Evolutionary conservation across 495 filamentous ascomycete species (phyloP).

Genomic region (Penicillium daleae): DNA sequence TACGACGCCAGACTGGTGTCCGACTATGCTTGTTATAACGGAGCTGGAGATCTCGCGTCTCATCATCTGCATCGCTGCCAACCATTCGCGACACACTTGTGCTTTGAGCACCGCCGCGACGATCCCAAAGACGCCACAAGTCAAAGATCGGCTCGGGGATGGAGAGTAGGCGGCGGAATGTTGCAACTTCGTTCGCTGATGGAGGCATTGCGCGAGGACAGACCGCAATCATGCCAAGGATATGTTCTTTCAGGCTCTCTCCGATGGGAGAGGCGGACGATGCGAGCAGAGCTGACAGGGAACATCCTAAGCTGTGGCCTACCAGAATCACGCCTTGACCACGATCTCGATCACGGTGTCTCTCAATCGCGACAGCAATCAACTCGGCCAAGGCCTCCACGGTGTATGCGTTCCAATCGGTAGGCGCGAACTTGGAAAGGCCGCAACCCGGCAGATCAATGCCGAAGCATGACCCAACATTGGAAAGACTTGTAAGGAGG

Average conservation of each 20-base stretch:
- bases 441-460: conserved; percentile 93
- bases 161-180: conserved; percentile 58
- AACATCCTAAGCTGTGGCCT: conserved; percentile 87
- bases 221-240: conserved; percentile 77
- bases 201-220: conserved; percentile 73
- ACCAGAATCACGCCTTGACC: conserved; percentile 79
- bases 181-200: conserved; percentile 53
- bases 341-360: conserved; percentile 65
- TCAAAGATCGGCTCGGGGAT: conserved; percentile 77
- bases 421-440: conserved; percentile 69
- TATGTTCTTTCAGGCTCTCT: conserved; percentile 57
- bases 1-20: conserved; percentile 80
- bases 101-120: conserved; percentile 76
- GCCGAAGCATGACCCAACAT: conserved; percentile 84
- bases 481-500: conserved; percentile 78
- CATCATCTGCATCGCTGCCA: conserved; percentile 70
- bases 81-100: conserved; percentile 80
- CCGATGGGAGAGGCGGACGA: conserved; percentile 58
- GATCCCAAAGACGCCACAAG: conserved; percentile 78
- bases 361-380: conserved; percentile 70
- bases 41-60: conserved; percentile 76
- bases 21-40: conserved; percentile 82
- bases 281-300: conserved; percentile 73
- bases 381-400: conserved; percentile 76
- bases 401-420: conserved; percentile 77